Conservation (phyloP, 2,329 filamentous ascomycete genomes). For the Monascus ruber region DNA sequence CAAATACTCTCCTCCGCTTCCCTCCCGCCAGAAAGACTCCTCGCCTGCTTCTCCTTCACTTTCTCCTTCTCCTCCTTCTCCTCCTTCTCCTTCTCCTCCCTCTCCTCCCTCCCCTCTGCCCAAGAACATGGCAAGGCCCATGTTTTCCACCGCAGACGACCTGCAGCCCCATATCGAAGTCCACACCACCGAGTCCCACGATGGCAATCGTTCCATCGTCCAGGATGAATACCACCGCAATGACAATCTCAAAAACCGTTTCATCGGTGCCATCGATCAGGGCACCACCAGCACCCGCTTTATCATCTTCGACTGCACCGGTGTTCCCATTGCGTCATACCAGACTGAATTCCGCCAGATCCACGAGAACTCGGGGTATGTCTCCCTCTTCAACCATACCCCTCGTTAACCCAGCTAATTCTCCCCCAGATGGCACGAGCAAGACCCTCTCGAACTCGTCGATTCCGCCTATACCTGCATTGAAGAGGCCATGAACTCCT, state of each 20-base stretch:
- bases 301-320: constrained; percentile 73
- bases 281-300: constrained; percentile 84
- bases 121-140: neutral
- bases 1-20: constrained; percentile 1
- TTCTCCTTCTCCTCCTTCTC: constrained; percentile 2
- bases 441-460: constrained; percentile 68
- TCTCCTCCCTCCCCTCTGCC: constrained; percentile 8
- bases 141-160: constrained; percentile 4
- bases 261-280: constrained; percentile 81
- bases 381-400: constrained; percentile 9
- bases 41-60: neutral
- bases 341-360: constrained; percentile 79
- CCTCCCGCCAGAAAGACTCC: neutral
- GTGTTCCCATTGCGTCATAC: constrained; percentile 68
- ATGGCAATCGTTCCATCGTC: constrained; percentile 24
- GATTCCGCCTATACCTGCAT: constrained; percentile 68
- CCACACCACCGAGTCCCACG: constrained; percentile 17
- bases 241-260: constrained; percentile 34
- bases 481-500: constrained; percentile 60
- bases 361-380: constrained; percentile 75
- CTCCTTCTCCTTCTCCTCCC: constrained; percentile 10
- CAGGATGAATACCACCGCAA: constrained; percentile 20
- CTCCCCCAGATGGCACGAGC: constrained; percentile 67
- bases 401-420: neutral
- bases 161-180: constrained; percentile 12